Conservation (phyloP, 345 rosid species). For the Erodium maritimum region DNA sequence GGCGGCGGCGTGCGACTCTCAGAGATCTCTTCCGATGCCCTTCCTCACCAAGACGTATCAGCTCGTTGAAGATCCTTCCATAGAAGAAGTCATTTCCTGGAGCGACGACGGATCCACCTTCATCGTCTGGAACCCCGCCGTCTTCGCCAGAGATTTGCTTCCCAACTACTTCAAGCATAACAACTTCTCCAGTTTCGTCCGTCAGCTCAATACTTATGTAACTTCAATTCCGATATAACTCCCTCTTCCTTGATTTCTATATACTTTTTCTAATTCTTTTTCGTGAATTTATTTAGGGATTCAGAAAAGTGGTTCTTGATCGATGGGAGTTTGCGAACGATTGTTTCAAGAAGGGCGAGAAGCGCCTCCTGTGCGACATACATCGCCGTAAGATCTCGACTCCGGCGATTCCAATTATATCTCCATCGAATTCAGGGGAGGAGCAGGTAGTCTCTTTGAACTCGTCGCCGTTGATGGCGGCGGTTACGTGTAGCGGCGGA, state of each 20-base stretch:
- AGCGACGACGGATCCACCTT: too few species aligned
- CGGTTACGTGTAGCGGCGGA: conserved; percentile 4
- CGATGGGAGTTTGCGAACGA: conserved; percentile 93
- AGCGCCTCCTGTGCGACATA: conserved; percentile 54
- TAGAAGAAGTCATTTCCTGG: conserved; percentile 80
- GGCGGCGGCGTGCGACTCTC: conserved; percentile 27
- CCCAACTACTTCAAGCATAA: conserved; percentile 80
- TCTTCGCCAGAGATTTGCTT: conserved; percentile 72
- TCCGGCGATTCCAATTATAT: conserved; percentile 18
- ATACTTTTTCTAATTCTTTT: background rate
- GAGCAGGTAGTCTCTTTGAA: conserved; percentile 16
- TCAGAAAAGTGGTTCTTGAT: conserved; percentile 67
- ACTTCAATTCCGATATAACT: too few species aligned
- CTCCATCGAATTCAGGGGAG: conserved; percentile 36
- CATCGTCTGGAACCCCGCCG: conserved; percentile 72
- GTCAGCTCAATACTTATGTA: conserved; percentile 91
- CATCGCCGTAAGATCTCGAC: conserved; percentile 55
- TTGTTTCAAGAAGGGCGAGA: conserved; percentile 57
- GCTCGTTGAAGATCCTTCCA: conserved; percentile 55
- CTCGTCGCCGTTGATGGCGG: conserved; percentile 8
- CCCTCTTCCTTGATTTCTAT: background rate
- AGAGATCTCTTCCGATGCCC: conserved; percentile 67
- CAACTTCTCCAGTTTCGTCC: conserved; percentile 87
- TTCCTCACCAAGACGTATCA: conserved; percentile 67
- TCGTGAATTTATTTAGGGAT: conserved; percentile 34